Evolutionary conservation across 2,329 filamentous ascomycete genomes (phyloP).

Genomic region (Fusarium sp.): DNA sequence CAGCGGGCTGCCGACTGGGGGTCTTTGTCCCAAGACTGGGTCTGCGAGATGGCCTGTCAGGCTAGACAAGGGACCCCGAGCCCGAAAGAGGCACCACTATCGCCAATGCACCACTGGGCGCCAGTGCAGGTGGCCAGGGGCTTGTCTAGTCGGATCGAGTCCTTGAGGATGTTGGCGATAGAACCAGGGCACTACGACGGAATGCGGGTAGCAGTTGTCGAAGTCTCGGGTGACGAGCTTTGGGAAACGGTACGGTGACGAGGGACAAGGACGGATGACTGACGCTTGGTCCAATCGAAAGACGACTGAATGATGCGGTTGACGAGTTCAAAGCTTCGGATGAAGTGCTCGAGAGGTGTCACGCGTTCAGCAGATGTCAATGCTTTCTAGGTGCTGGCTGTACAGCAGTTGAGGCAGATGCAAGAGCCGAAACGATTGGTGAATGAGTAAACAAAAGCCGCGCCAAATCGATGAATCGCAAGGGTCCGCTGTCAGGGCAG

Average conservation of each 20-base stretch:
- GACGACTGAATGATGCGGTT: background rate
- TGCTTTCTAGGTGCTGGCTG: background rate
- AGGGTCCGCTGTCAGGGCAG: constrained; percentile 18
- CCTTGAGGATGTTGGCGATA: constrained; percentile 15
- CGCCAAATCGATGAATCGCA: constrained; percentile 25
- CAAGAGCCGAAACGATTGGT: constrained; percentile 1
- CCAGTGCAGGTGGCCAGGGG: constrained; percentile 19
- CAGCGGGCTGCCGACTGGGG: constrained; percentile 32
- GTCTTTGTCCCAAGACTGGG: constrained; percentile 22
- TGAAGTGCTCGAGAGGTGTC: background rate
- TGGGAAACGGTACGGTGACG: constrained; percentile 19
- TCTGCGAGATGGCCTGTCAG: constrained; percentile 35
- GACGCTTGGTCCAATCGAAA: constrained; percentile 17
- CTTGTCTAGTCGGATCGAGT: constrained; percentile 30
- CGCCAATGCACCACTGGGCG: constrained; percentile 26
- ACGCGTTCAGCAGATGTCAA: background rate
- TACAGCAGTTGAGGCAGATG: background rate
- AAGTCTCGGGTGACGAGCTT: constrained; percentile 8
- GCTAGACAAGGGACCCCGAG: constrained; percentile 39
- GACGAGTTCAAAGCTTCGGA: constrained; percentile 4
- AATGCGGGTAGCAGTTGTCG: constrained; percentile 6
- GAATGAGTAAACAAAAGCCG: constrained; percentile 26
- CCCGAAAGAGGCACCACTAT: constrained; percentile 30
- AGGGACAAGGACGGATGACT: constrained; percentile 15
- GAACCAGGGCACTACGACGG: background rate